phyloP scores from a whole-genome alignment of 1,139 yeast species.

The Kluyveromyces marxianus region DNA sequence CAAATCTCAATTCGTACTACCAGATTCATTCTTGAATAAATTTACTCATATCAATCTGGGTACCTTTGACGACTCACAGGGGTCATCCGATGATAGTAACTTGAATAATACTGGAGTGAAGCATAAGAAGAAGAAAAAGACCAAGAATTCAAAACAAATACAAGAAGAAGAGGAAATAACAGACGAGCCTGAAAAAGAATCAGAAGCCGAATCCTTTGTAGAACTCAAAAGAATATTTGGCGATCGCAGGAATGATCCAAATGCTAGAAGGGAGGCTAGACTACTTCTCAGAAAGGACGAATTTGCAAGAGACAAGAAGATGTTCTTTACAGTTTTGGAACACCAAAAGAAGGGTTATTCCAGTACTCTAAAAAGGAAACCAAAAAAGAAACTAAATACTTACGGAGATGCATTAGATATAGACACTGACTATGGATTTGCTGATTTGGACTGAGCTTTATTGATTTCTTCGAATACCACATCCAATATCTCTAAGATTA shows the following conservation, averaged over 20 bases:
- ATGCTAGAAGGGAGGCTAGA: constrained; percentile 15
- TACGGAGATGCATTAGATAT: neutral
- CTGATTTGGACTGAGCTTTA: constrained; percentile 1
- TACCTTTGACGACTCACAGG: neutral
- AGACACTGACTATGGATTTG: constrained; percentile 5
- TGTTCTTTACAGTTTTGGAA: constrained; percentile 19
- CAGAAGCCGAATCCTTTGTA: neutral
- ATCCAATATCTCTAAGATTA: constrained; percentile 53
- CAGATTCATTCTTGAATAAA: constrained; percentile 17
- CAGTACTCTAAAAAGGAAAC: neutral
- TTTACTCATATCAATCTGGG: constrained; percentile 2
- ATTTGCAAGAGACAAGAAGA: constrained; percentile 17
- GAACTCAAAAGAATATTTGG: constrained; percentile 12
- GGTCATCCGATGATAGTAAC: neutral
- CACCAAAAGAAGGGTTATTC: neutral
- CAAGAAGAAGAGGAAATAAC: constrained; percentile 1
- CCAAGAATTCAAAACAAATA: neutral
- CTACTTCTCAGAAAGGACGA: constrained; percentile 13
- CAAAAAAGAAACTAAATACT: neutral
- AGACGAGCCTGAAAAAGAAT: neutral
- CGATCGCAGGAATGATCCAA: constrained; percentile 16
- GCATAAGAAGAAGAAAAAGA: neutral
- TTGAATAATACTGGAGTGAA: constrained; percentile 4
- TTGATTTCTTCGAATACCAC: constrained; percentile 18
- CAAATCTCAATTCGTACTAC: constrained; percentile 19